phyloP scores from a whole-genome alignment of 352 stramenopile species.

The Globisporangium cystogenes region DNA sequence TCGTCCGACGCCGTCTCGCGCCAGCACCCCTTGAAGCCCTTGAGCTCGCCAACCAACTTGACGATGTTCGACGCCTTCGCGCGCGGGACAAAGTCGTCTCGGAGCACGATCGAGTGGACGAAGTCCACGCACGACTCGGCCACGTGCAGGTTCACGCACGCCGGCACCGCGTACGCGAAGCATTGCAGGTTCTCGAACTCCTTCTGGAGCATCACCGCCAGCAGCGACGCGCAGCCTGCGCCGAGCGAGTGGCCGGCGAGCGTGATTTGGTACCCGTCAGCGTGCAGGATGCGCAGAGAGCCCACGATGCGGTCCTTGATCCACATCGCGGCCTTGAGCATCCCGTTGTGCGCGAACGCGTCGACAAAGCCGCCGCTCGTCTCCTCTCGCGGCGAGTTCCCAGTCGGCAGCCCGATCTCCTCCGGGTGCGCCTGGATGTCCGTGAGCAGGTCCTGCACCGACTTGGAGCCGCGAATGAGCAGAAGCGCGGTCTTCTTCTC shows the following conservation, averaged over 20 bases:
- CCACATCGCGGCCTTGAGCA: slow-evolving; percentile 84
- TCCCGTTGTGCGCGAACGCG: slow-evolving; percentile 83
- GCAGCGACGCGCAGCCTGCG: slow-evolving; percentile 63
- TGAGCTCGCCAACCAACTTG: slow-evolving; percentile 65
- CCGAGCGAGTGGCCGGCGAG: slow-evolving; percentile 80
- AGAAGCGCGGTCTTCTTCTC: slow-evolving; percentile 77
- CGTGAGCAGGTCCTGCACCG: slow-evolving; percentile 79
- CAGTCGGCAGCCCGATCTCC: slow-evolving; percentile 49
- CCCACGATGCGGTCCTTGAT: slow-evolving; percentile 81
- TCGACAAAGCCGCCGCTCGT: slow-evolving; percentile 71
- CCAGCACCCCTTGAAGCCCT: slow-evolving; percentile 81
- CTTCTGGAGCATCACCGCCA: slow-evolving; percentile 84
- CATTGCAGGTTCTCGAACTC: slow-evolving; percentile 79
- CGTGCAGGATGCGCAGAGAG: slow-evolving; percentile 64
- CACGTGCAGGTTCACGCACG: slow-evolving; percentile 78
- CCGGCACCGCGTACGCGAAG: slow-evolving; percentile 82
- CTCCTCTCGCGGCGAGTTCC: slow-evolving; percentile 30
- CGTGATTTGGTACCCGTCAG: slow-evolving; percentile 77
- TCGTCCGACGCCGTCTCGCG: slow-evolving; percentile 75
- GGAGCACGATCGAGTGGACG: slow-evolving; percentile 80
- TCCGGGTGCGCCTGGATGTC: slow-evolving; percentile 82
- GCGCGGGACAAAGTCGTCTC: slow-evolving; percentile 81
- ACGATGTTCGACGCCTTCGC: slow-evolving; percentile 82
- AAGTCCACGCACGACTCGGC: slow-evolving; percentile 71
- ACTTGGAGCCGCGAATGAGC: slow-evolving; percentile 81